Evolutionary conservation across 805 yeast species (phyloP), one percentile per base, ranked within the genome.

Genomic region (Monosporozyma servazzii): DNA sequence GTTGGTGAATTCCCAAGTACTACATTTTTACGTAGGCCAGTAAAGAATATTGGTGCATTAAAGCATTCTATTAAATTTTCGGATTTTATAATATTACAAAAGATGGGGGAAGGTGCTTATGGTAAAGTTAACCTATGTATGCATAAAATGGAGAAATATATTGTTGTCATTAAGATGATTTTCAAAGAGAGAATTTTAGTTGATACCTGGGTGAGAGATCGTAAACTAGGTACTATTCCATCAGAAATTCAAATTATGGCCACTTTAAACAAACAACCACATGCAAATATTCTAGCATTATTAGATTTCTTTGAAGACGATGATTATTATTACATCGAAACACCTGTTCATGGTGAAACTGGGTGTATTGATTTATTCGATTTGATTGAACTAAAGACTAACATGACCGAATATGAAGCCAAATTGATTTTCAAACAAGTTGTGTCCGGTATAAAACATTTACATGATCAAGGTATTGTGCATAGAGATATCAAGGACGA

Each of bases 401-500:
- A 82, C 58, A 84, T 90, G 88, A 73, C 80, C 4, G 96, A 89
- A 63, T 62, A 70, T 3, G 96, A 89, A 65, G 85, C 90, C 60
- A 80, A 80, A 56, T 76, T 81, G 49, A 86, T 90, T 17, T 88
- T 86, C 68, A 78, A 74, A 57, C 98, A 91, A 64, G 78, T 88
- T 43, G 85, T 80, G 10, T 78, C 84, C 50, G 93, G 96, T 0
- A 74, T 91, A 27, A 77, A 78, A 48, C 96, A 91, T 68, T 71
- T 91, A 45, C 99, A 91, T 65, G 74, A 76, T 25, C 80, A 84
- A 58, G 96, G 96, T 0, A 85, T 91, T 50, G 91, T 88, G 1
- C 99, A 91, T 65, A 76, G 99, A 48, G 99, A 91, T 65, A 86
- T 91, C 57, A 91, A 91, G 65, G 99, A 91, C 68, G 99, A 91